Conservation (phyloP, 1,284 basidiomycete genomes). For the Melampsora larici-populina region DNA sequence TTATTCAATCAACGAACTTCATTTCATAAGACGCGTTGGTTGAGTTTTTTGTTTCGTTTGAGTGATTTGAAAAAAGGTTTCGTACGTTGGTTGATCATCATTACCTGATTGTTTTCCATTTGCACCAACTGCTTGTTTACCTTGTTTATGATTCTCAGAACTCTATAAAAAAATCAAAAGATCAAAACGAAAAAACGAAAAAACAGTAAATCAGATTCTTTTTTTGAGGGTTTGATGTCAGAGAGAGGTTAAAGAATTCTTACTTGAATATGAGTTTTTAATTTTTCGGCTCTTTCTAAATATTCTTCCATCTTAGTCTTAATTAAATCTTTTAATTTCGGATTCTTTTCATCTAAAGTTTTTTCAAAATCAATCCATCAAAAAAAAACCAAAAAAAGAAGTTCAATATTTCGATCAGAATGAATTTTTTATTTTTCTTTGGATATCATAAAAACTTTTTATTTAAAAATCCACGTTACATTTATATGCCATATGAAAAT, state of each 20-base stretch:
- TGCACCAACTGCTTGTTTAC: conserved; percentile 72
- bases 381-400: conserved; percentile 1
- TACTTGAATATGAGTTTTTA: conserved; percentile 64
- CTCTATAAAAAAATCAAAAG: not conserved
- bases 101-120: conserved; percentile 64
- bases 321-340: conserved; percentile 83
- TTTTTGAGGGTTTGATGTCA: not conserved
- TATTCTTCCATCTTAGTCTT: conserved; percentile 88
- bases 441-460: too few species aligned
- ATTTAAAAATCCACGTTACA: conserved; percentile 56
- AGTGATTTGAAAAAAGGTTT: too few species aligned
- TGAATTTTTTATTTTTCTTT: conserved; percentile 39
- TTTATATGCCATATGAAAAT: conserved; percentile 89
- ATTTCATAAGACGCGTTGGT: too few species aligned
- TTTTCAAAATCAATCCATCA: not conserved
- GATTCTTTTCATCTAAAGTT: conserved; percentile 84
- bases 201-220: not conserved
- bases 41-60: not conserved
- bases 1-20: not conserved
- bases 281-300: conserved; percentile 81
- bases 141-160: conserved; percentile 63
- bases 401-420: not conserved
- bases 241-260: not conserved
- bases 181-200: not conserved
- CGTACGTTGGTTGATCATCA: conserved; percentile 60